phyloP scores from a whole-genome alignment of 176 grass and related monocot genomes.

The Carex cristatella region DNA sequence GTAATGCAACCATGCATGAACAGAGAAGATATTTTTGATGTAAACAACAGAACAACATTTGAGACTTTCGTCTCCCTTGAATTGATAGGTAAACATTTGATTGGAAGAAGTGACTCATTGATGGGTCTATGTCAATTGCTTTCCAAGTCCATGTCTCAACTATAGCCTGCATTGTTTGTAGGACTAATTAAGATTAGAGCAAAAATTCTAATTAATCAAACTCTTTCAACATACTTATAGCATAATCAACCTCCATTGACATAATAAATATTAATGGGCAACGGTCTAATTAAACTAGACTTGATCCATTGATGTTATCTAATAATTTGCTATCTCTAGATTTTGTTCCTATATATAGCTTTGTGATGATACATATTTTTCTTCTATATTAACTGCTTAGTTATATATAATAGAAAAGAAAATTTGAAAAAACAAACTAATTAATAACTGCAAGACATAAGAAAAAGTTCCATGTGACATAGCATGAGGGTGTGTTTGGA shows the following conservation, averaged over 20 bases:
- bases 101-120: background rate
- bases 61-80: background rate
- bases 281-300: background rate
- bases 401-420: background rate
- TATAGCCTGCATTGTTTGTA: constrained; percentile 18
- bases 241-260: constrained; percentile 8
- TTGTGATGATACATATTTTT: background rate
- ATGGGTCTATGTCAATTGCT: constrained; percentile 12
- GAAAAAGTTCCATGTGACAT: background rate
- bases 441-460: background rate
- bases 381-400: background rate
- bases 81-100: constrained; percentile 10
- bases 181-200: constrained; percentile 17
- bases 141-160: constrained; percentile 24
- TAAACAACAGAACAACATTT: background rate
- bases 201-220: constrained; percentile 19
- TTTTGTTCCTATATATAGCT: background rate
- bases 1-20: background rate
- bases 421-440: background rate
- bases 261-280: background rate
- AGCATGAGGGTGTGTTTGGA: too few relatives aligned
- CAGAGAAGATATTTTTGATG: background rate
- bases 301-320: background rate
- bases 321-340: background rate
- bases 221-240: constrained; percentile 19